phyloP scores from a whole-genome alignment of 129 eudicot genomes.

The Flaveria ramosissima region DNA sequence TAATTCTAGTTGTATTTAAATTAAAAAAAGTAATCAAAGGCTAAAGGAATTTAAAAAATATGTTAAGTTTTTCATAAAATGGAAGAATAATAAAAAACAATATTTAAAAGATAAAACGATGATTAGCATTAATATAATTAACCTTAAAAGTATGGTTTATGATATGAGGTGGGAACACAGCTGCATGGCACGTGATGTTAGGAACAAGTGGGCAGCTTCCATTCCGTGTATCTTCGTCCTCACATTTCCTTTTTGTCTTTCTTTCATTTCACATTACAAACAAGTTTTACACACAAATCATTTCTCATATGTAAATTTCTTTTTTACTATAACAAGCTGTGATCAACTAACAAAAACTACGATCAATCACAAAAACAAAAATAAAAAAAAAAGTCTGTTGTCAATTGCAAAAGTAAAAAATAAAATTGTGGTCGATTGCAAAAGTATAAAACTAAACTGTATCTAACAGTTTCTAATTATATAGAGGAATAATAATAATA shows the following conservation, averaged over 20 bases:
- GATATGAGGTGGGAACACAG: conserved; percentile 24
- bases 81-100: neutral
- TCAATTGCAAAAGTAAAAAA: no score
- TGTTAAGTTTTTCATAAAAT: neutral
- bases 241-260: conserved; percentile 25
- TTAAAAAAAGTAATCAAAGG: neutral
- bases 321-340: neutral
- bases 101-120: neutral
- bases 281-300: neutral
- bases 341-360: no score
- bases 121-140: conserved; percentile 3
- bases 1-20: no score
- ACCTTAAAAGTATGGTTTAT: conserved; percentile 21
- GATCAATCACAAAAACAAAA: no score
- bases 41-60: neutral
- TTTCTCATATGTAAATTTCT: neutral
- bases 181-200: conserved; percentile 32
- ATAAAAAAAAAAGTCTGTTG: no score
- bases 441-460: no score
- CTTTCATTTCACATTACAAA: conserved; percentile 24
- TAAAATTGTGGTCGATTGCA: no score
- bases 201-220: conserved; percentile 24
- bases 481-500: no score
- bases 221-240: conserved; percentile 33
- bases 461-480: no score